phyloP scores from a whole-genome alignment of 352 stramenopile genomes.

The Phytopythium cucurbitacearum region DNA sequence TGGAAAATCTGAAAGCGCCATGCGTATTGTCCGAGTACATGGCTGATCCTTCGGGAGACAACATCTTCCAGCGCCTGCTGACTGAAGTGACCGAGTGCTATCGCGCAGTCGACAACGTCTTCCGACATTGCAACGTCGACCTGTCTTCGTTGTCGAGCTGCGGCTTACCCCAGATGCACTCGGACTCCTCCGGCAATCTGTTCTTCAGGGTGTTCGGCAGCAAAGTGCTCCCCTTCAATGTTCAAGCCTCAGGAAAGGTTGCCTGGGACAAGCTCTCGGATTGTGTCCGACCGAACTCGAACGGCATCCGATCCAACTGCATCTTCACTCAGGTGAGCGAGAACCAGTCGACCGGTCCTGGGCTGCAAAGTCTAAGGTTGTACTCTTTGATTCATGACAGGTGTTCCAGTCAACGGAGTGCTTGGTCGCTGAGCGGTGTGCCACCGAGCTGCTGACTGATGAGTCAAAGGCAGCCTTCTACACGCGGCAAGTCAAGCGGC shows the following conservation, averaged over 20 bases:
- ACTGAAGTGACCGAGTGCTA: background rate
- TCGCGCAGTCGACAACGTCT: background rate
- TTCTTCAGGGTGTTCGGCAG: conserved; percentile 1
- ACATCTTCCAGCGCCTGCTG: background rate
- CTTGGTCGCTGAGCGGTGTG: conserved; percentile 55
- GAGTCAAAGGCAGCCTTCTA: conserved; percentile 37
- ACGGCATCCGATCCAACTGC: too few species aligned
- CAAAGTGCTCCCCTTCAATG: conserved; percentile 3
- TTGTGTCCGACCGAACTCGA: too few species aligned
- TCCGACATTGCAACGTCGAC: background rate
- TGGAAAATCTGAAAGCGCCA: too few species aligned
- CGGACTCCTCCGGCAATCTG: background rate
- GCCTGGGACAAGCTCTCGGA: too few species aligned
- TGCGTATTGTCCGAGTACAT: conserved; percentile 3
- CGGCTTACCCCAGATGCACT: background rate
- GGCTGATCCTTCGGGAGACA: conserved; percentile 3
- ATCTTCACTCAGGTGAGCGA: too few species aligned
- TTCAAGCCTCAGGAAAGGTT: background rate
- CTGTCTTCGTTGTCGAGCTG: background rate
- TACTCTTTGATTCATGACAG: conserved; percentile 1
- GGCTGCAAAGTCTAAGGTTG: background rate
- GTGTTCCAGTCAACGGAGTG: conserved; percentile 35
- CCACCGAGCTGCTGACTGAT: conserved; percentile 42
- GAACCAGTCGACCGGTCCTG: background rate
- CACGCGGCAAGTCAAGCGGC: conserved; percentile 54